Evolutionary conservation across 2,329 filamentous ascomycete species (phyloP), one percentile per base, ranked within the genome.

Genomic region (Monilinia aucupariae): DNA sequence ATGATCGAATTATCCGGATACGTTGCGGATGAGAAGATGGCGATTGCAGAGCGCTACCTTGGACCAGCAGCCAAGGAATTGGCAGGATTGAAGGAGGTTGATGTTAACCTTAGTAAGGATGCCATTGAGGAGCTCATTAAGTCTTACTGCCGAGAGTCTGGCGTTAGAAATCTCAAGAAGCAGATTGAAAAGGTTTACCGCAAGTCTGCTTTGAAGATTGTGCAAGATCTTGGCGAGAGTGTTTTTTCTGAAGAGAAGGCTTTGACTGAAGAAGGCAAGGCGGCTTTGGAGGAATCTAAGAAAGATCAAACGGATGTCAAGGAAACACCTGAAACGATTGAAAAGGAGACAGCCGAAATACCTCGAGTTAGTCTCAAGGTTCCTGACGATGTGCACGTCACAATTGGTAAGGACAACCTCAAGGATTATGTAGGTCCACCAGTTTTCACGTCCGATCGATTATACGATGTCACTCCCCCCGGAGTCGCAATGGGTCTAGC

Each of bases 121-220:
- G 96, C 93, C 15, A 96, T 99, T 51, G 89, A 94, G 72, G 94
- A 99, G 76, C 82, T 99, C 51, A 99, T 99, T 80, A 97, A 97
- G 78, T 96, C 91, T 30, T 99, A 99, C 79, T 97, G 92, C 78
- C 90, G 94, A 50, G 94, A 99, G 77, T 96, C 92, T 50, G 94
- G 94, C 71, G 96, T 99, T 10, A 88, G 94, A 68, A 99, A 99
- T 74, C 79, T 99, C 65, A 99, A 99, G 84, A 97, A 99, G 80
- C 93, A 97, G 76, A 99, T 99, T 66, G 94, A 99, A 76, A 99
- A 99, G 80, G 91, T 99, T 3, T 99, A 97, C 78, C 87, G 94
- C 64, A 99, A 99, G 77, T 92, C 93, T 17, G 96, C 94, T 0
- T 81, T 99, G 66, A 97, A 97, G 78, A 99, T 99, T 69, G 93